Conservation (phyloP, 1,284 basidiomycete species). For the Pterulicium gracile region DNA sequence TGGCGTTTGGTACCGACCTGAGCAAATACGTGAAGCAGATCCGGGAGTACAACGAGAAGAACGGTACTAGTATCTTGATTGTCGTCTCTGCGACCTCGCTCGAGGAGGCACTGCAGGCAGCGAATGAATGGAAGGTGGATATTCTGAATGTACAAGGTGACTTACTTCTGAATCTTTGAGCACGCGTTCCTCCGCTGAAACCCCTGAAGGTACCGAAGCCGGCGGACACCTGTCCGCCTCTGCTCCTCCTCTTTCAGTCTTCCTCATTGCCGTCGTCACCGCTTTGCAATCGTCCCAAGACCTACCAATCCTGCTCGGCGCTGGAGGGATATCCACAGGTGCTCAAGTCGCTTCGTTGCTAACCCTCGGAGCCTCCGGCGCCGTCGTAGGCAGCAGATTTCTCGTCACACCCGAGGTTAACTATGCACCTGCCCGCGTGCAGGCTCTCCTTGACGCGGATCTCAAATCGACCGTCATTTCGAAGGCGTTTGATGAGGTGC, state of each 20-base stretch:
- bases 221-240: neutral
- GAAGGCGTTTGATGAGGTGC: constrained; percentile 53
- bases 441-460: constrained; percentile 42
- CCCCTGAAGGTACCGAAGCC: neutral
- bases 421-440: constrained; percentile 46
- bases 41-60: constrained; percentile 15
- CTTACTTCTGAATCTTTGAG: neutral
- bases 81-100: constrained; percentile 25
- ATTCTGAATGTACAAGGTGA: constrained; percentile 23
- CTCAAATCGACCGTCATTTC: constrained; percentile 45
- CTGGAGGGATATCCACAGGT: constrained; percentile 42
- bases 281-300: neutral
- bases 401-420: constrained; percentile 53
- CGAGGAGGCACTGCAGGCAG: constrained; percentile 19
- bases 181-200: neutral
- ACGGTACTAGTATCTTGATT: constrained; percentile 20
- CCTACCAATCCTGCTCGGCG: constrained; percentile 27
- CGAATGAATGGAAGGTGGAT: constrained; percentile 23
- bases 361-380: constrained; percentile 54
- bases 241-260: neutral
- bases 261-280: neutral
- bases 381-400: constrained; percentile 63
- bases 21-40: constrained; percentile 19
- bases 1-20: constrained; percentile 21
- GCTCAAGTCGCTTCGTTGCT: constrained; percentile 54